Conservation (phyloP, 768 basidiomycete species). For the Boletus reticuloceps region DNA sequence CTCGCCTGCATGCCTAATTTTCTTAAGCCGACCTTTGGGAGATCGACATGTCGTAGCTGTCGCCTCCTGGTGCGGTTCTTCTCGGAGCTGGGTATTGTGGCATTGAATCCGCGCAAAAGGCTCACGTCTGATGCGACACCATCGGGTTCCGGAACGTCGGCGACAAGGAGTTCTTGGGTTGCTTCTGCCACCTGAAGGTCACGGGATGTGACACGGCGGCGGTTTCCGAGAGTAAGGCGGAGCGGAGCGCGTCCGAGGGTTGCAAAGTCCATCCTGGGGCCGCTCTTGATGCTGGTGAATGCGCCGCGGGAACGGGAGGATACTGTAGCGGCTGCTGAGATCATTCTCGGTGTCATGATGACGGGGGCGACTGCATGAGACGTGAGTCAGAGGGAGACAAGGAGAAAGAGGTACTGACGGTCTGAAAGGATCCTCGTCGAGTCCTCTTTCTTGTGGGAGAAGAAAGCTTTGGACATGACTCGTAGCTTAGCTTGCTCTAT, state of each 20-base stretch:
- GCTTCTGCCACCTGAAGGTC: slow-evolving; percentile 85
- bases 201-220: slow-evolving; percentile 73
- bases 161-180: slow-evolving; percentile 68
- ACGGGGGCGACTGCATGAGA: slow-evolving; percentile 67
- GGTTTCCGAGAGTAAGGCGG: slow-evolving; percentile 59
- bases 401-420: slow-evolving; percentile 44
- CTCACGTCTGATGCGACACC: slow-evolving; percentile 73
- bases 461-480: slow-evolving; percentile 60
- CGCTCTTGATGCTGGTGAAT: slow-evolving; percentile 29
- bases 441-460: slow-evolving; percentile 55
- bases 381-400: no score
- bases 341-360: slow-evolving; percentile 87
- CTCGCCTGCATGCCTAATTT: slow-evolving; percentile 75
- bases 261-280: slow-evolving; percentile 62
- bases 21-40: slow-evolving; percentile 74
- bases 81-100: slow-evolving; percentile 90
- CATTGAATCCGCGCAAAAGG: slow-evolving; percentile 87
- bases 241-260: slow-evolving; percentile 78
- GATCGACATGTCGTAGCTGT: slow-evolving; percentile 77
- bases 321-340: slow-evolving; percentile 66
- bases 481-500: no score
- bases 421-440: slow-evolving; percentile 74
- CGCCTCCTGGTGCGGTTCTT: slow-evolving; percentile 71
- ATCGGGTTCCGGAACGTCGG: slow-evolving; percentile 71
- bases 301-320: slow-evolving; percentile 46